Evolutionary conservation across 768 basidiomycete species (phyloP).

Genomic region (Lactarius hengduanensis): DNA sequence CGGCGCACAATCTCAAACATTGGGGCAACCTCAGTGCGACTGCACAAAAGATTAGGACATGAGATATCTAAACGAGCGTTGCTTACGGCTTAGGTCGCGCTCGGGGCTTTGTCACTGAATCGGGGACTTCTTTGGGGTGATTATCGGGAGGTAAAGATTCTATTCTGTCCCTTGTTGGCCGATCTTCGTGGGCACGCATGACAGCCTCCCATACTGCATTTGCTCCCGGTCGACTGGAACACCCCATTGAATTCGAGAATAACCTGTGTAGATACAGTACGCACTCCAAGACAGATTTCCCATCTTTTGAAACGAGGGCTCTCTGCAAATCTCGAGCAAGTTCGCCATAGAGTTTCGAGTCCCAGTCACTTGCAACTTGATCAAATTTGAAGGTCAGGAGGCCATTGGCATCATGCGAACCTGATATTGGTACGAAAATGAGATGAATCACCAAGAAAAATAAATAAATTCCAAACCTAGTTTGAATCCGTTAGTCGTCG

Average conservation of each 20-base stretch:
- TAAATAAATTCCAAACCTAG: not conserved
- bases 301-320: not conserved
- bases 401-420: constrained; percentile 3
- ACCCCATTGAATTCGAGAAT: not conserved
- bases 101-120: constrained; percentile 7
- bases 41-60: constrained; percentile 1
- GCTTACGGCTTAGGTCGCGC: constrained; percentile 11
- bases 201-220: constrained; percentile 19
- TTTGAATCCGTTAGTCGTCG: not conserved
- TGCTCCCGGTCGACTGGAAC: constrained; percentile 17
- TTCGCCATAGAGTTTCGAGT: not conserved
- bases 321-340: not conserved
- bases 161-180: not conserved
- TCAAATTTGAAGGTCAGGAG: constrained; percentile 23
- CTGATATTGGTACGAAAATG: constrained; percentile 4
- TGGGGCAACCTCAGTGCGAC: not conserved
- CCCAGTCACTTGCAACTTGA: constrained; percentile 7
- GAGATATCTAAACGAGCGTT: not conserved
- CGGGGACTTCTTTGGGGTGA: constrained; percentile 5
- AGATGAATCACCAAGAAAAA: not conserved
- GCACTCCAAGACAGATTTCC: constrained; percentile 16
- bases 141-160: constrained; percentile 5
- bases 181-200: constrained; percentile 5
- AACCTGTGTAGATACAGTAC: not conserved
- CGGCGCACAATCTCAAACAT: constrained; percentile 18